Conservation (phyloP, 2,329 filamentous ascomycete species). For the Phoma sp. region DNA sequence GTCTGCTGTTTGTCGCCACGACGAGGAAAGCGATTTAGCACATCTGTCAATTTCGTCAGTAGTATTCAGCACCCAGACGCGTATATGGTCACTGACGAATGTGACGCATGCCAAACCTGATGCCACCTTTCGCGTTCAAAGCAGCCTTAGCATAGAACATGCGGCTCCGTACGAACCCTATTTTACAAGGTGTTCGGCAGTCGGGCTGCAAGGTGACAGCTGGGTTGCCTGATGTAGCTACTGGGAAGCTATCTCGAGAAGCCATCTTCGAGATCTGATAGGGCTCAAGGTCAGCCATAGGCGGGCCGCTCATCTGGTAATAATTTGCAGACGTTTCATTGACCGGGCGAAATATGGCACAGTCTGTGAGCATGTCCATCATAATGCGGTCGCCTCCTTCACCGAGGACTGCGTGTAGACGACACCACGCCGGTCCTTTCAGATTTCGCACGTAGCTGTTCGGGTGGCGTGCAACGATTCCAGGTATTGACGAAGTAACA, state of each 20-base stretch:
- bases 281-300: conserved; percentile 56
- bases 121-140: conserved; percentile 69
- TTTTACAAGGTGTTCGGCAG: conserved; percentile 58
- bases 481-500: conserved; percentile 63
- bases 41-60: conserved; percentile 62
- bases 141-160: conserved; percentile 84
- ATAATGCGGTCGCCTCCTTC: conserved; percentile 77
- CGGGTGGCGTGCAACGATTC: conserved; percentile 66
- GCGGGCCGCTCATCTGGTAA: conserved; percentile 77
- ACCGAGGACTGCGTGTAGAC: conserved; percentile 75
- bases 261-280: conserved; percentile 1
- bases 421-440: conserved; percentile 75
- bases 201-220: conserved; percentile 16
- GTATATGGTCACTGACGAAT: conserved; percentile 67
- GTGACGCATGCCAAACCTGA: conserved; percentile 77
- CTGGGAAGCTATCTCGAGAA: background rate
- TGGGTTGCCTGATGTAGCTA: background rate
- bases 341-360: conserved; percentile 74
- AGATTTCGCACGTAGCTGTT: conserved; percentile 75
- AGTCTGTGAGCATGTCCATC: conserved; percentile 76
- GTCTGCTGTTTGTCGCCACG: conserved; percentile 60
- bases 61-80: background rate
- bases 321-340: conserved; percentile 68
- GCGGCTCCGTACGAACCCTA: conserved; percentile 78
- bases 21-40: conserved; percentile 73